phyloP scores from a whole-genome alignment of 129 eudicot genomes.

The Escallonia herrerae region DNA sequence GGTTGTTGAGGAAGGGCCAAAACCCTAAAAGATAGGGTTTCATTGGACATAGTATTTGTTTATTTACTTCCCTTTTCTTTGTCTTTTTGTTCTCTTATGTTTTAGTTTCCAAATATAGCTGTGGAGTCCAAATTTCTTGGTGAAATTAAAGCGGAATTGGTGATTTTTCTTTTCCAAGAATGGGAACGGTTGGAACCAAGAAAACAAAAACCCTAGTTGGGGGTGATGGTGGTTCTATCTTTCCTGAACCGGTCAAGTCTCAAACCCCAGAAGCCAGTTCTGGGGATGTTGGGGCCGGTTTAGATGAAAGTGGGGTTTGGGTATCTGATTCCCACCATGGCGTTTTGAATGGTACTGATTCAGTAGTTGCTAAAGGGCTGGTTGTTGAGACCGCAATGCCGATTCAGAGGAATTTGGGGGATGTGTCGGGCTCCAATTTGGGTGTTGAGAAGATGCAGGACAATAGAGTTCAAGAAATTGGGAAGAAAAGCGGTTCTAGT shows the following conservation, averaged over 20 bases:
- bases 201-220: conserved; percentile 19
- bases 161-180: conserved; percentile 10
- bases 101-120: not conserved
- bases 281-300: not conserved
- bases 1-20: not conserved
- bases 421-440: not conserved
- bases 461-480: conserved; percentile 16
- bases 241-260: not conserved
- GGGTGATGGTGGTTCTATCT: not conserved
- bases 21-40: not conserved
- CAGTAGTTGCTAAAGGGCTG: not conserved
- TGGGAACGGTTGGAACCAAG: conserved; percentile 13
- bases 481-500: conserved; percentile 8
- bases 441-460: conserved; percentile 1
- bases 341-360: not conserved
- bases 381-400: not conserved
- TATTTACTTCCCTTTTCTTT: not conserved
- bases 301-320: not conserved
- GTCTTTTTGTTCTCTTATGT: not conserved
- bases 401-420: not conserved
- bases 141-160: not conserved
- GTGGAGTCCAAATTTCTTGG: not conserved
- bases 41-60: not conserved
- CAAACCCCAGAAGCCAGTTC: conserved; percentile 3
- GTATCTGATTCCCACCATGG: not conserved